Percentiles rank a stretch among this genome's conserved stretches.
These are phyloP conservation scores for Sarocladium brachiariae DNA, from an alignment of 2,329 filamentous ascomycete species.

Conservation along the genomic window DNA sequence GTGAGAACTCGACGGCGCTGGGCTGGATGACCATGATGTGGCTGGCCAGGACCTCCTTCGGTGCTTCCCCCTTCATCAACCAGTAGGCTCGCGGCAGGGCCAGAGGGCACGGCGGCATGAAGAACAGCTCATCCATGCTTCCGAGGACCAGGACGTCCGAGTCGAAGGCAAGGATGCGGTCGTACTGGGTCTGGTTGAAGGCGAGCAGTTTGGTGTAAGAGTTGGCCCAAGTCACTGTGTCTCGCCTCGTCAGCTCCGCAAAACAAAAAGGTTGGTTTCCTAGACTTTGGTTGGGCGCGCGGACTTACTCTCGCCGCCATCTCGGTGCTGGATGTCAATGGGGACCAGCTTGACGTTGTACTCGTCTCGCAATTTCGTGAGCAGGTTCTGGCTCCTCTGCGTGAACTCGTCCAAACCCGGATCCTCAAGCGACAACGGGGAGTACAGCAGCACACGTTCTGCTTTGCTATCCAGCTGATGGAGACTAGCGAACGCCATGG, in stretches of 20 bases:
- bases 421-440: slow-evolving; percentile 27
- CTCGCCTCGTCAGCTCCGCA: background rate
- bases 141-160: slow-evolving; percentile 58
- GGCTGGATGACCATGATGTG: slow-evolving; percentile 58
- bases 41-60: slow-evolving; percentile 48
- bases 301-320: slow-evolving; percentile 28
- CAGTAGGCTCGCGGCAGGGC: slow-evolving; percentile 70
- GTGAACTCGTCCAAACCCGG: slow-evolving; percentile 22
- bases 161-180: slow-evolving; percentile 42
- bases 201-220: slow-evolving; percentile 63
- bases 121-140: slow-evolving; percentile 64
- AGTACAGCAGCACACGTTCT: slow-evolving; percentile 40
- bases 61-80: slow-evolving; percentile 38
- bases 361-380: slow-evolving; percentile 35
- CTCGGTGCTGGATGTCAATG: slow-evolving; percentile 30
- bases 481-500: slow-evolving; percentile 43
- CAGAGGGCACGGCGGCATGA: slow-evolving; percentile 51
- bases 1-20: slow-evolving; percentile 40
- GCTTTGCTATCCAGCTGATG: slow-evolving; percentile 34
- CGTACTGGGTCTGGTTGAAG: slow-evolving; percentile 59
- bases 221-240: slow-evolving; percentile 49
- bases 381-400: slow-evolving; percentile 22
- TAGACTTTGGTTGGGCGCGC: no score
- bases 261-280: no score
- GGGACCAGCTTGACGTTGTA: slow-evolving; percentile 39